A percentile compares a stretch with the other conserved stretches of the same genome.
These are phyloP conservation scores for Apiospora pterosperma DNA, from an alignment of 2,329 filamentous ascomycete species.

Conservation along the genomic window DNA sequence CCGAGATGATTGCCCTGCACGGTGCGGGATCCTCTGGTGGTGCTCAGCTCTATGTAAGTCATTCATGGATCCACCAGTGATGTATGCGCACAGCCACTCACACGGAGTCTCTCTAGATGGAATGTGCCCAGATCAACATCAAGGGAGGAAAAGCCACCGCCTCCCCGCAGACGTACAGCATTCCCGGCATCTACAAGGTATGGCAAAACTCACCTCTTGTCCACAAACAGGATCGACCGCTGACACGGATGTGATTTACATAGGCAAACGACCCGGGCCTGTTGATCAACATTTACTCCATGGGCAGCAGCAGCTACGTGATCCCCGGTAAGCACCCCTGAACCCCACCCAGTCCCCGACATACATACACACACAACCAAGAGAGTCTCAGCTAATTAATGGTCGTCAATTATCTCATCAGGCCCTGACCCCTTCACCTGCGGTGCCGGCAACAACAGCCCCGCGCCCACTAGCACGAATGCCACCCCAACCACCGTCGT, in stretches of 20 bases:
- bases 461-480: not conserved
- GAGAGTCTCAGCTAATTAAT: not conserved
- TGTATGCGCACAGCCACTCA: not conserved
- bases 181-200: slow-evolving; percentile 35
- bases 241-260: not conserved
- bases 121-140: slow-evolving; percentile 34
- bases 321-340: slow-evolving; percentile 25
- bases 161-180: slow-evolving; percentile 29
- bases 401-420: not conserved
- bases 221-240: not conserved
- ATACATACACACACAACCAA: not conserved
- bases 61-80: not conserved
- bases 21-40: slow-evolving; percentile 37
- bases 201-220: not conserved
- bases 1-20: slow-evolving; percentile 59
- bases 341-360: not conserved
- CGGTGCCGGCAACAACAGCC: slow-evolving; percentile 4
- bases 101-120: slow-evolving; percentile 23
- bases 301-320: slow-evolving; percentile 26
- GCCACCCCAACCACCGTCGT: not conserved
- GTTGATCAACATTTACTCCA: slow-evolving; percentile 33
- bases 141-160: slow-evolving; percentile 28
- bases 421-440: slow-evolving; percentile 10
- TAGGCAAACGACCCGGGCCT: slow-evolving; percentile 31
- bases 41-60: slow-evolving; percentile 41